Percentiles rank a stretch among this genome's conserved stretches.
Conservation (phyloP, 345 rosid genomes). For the Carallia brachiata region DNA sequence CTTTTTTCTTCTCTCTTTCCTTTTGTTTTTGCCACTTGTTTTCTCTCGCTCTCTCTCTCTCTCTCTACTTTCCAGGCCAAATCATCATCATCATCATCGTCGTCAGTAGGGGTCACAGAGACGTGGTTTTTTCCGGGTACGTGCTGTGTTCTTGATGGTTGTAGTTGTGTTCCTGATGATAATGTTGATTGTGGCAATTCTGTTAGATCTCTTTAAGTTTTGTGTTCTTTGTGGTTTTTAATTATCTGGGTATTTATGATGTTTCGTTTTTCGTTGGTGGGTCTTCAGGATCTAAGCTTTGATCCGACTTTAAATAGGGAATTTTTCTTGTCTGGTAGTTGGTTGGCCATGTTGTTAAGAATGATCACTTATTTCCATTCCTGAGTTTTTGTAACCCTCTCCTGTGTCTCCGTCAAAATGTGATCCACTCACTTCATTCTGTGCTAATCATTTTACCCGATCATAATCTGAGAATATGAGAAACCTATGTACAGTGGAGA, state of each 20-base stretch:
- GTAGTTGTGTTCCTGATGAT: slow-evolving; percentile 8
- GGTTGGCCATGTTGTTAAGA: slow-evolving; percentile 9
- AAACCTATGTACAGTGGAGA: too few species aligned
- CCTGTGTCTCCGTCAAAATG: too few species aligned
- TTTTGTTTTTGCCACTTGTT: slow-evolving; percentile 26
- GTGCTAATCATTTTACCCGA: too few species aligned
- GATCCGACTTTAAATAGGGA: slow-evolving; percentile 21
- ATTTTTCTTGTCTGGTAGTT: slow-evolving; percentile 1
- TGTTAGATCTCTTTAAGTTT: slow-evolving; percentile 28
- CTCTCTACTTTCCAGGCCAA: slow-evolving; percentile 9
- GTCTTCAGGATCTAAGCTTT: slow-evolving; percentile 24
- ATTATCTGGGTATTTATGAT: slow-evolving; percentile 31
- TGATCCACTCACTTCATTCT: too few species aligned
- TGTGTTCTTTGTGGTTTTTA: slow-evolving; percentile 8
- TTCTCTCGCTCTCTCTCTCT: slow-evolving; percentile 8
- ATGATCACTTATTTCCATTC: too few species aligned
- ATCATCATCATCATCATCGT: slow-evolving; percentile 14
- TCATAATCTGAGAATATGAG: too few species aligned
- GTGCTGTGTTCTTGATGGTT: neutral
- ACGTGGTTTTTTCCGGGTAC: slow-evolving; percentile 11
- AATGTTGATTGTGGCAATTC: slow-evolving; percentile 4
- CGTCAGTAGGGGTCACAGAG: neutral
- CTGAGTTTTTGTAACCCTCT: too few species aligned
- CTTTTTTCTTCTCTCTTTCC: slow-evolving; percentile 1
- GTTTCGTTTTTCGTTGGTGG: slow-evolving; percentile 10